Percentiles rank a stretch among this genome's conserved stretches.
Evolutionary conservation across 2,329 filamentous ascomycete genomes (phyloP).

Genomic region (Colletotrichum cereale): DNA sequence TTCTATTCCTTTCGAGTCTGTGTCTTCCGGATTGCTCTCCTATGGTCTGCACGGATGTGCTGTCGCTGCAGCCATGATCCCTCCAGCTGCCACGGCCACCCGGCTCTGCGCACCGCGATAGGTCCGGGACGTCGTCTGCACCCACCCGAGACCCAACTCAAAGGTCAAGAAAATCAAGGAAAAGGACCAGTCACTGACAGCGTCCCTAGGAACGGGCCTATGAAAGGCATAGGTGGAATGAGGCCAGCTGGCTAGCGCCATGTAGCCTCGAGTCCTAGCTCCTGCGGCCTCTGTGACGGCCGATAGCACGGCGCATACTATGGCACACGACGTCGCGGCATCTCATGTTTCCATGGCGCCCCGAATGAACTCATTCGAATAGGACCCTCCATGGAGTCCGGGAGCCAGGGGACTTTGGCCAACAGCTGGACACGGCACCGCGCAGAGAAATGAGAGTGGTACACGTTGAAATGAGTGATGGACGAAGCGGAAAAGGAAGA

Average conservation of each 20-base stretch:
- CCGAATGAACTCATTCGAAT: slow-evolving; percentile 3
- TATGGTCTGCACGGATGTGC: slow-evolving; percentile 55
- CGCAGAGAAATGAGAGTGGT: slow-evolving; percentile 31
- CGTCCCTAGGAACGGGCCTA: slow-evolving; percentile 52
- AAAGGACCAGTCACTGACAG: slow-evolving; percentile 52
- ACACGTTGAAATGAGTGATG: slow-evolving; percentile 28
- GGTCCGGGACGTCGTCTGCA: slow-evolving; percentile 52
- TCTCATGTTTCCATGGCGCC: slow-evolving; percentile 17
- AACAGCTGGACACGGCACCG: slow-evolving; percentile 14
- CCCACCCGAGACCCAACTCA: slow-evolving; percentile 52
- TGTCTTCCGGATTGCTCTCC: slow-evolving; percentile 16
- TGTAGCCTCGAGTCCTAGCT: slow-evolving; percentile 48
- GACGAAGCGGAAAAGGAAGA: background rate
- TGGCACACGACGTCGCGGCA: slow-evolving; percentile 12
- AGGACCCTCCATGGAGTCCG: slow-evolving; percentile 1
- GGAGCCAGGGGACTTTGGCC: slow-evolving; percentile 27
- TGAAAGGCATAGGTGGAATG: slow-evolving; percentile 52
- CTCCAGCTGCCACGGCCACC: slow-evolving; percentile 51
- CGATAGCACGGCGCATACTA: slow-evolving; percentile 22
- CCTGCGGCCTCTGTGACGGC: slow-evolving; percentile 46
- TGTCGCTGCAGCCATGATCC: slow-evolving; percentile 60
- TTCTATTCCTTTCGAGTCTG: slow-evolving; percentile 27
- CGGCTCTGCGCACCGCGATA: slow-evolving; percentile 55
- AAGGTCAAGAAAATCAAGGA: slow-evolving; percentile 58
- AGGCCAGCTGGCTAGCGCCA: slow-evolving; percentile 55